Conservation (phyloP, 306 rosid species). For the Rosa lucieae region DNA sequence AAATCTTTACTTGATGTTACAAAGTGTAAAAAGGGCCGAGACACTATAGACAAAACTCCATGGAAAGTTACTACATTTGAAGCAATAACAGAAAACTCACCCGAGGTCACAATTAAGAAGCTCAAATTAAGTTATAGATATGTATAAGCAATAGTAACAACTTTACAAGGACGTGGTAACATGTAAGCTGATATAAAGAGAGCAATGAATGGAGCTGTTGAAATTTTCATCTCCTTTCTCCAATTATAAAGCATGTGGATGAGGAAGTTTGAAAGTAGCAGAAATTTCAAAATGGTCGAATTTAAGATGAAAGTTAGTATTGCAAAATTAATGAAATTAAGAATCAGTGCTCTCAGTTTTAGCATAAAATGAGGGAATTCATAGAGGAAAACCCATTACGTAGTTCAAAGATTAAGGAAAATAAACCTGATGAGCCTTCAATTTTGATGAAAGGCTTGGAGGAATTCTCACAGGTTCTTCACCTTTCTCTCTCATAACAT, state of each 20-base stretch:
- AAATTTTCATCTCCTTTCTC: background rate
- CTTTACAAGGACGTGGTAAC: constrained; percentile 5
- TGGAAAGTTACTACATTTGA: background rate
- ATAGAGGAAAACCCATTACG: background rate
- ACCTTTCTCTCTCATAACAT: constrained; percentile 94
- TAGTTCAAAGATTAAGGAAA: background rate
- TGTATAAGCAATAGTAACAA: background rate
- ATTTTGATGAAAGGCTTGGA: constrained; percentile 84
- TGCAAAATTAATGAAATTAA: background rate
- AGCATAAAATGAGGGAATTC: constrained; percentile 11
- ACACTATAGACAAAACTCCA: constrained; percentile 8
- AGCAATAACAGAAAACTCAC: background rate
- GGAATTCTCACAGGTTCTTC: constrained; percentile 91
- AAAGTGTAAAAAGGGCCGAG: constrained; percentile 3
- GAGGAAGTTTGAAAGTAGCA: background rate
- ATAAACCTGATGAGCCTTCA: constrained; percentile 88
- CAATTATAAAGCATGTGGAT: background rate
- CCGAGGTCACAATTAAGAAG: background rate
- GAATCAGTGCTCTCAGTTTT: background rate
- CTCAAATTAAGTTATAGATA: background rate
- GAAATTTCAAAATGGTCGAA: background rate
- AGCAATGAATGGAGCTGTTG: background rate
- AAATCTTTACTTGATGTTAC: constrained; percentile 2
- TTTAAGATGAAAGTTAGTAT: background rate
- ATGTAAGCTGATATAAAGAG: constrained; percentile 3